Conservation (phyloP, 73 alveolate genomes). For the Loxodes magnus region DNA sequence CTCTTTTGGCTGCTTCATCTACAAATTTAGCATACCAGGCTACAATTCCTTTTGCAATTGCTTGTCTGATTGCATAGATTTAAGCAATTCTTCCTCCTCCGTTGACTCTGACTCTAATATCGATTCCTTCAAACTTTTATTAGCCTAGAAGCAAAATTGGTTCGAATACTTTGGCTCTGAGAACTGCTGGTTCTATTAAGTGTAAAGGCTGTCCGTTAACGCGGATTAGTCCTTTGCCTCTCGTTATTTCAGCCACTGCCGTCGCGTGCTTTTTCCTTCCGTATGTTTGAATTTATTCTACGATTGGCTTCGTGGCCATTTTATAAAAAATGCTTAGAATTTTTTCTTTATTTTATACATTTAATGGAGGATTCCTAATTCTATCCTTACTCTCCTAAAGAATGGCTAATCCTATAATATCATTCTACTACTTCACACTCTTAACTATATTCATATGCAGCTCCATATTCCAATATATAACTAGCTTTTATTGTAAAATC, state of each 20-base stretch:
- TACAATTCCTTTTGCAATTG: conserved; percentile 76
- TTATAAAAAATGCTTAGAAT: too few relatives aligned
- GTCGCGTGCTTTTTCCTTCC: conserved; percentile 83
- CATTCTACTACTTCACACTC: too few relatives aligned
- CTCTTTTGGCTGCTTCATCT: conserved; percentile 73
- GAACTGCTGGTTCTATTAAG: conserved; percentile 70
- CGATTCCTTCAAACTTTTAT: conserved; percentile 51
- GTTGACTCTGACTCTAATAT: conserved; percentile 70
- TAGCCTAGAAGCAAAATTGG: conserved; percentile 79
- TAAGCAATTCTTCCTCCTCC: conserved; percentile 83
- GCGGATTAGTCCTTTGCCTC: conserved; percentile 73
- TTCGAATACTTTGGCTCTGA: conserved; percentile 67
- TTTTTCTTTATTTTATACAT: too few relatives aligned
- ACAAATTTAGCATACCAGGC: conserved; percentile 71
- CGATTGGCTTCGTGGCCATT: too few relatives aligned
- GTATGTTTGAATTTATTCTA: conserved; percentile 62
- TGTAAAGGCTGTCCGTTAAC: conserved; percentile 74
- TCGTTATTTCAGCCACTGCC: conserved; percentile 66
- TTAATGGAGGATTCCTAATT: too few relatives aligned
- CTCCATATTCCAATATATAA: too few relatives aligned
- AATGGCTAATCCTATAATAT: too few relatives aligned
- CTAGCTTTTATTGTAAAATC: too few relatives aligned
- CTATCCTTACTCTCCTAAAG: too few relatives aligned
- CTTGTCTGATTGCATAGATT: conserved; percentile 81
- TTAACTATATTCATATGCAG: too few relatives aligned